These are phyloP conservation scores for Jamesozyma piceae DNA, from an alignment of 805 yeast species.

Conservation along the genomic window DNA sequence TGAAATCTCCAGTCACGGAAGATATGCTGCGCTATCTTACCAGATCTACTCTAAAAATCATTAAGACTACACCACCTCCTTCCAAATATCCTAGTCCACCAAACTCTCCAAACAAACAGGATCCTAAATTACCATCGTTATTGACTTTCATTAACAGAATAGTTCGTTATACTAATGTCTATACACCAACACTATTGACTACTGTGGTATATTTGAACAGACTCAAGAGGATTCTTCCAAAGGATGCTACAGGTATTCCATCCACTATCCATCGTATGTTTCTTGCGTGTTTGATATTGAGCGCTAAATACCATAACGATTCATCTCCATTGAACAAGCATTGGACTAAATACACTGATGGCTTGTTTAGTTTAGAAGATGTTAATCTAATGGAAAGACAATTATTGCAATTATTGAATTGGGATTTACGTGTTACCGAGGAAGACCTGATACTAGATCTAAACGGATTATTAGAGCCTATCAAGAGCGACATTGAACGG, in stretches of 20 bases:
- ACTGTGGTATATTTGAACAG: conserved; percentile 58
- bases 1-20: conserved; percentile 56
- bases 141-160: conserved; percentile 61
- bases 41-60: conserved; percentile 52
- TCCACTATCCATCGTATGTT: conserved; percentile 72
- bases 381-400: conserved; percentile 76
- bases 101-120: conserved; percentile 7
- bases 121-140: conserved; percentile 44
- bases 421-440: conserved; percentile 59
- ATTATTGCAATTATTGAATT: conserved; percentile 52
- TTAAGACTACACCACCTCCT: conserved; percentile 35
- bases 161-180: conserved; percentile 66
- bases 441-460: conserved; percentile 58
- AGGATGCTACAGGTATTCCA: conserved; percentile 64
- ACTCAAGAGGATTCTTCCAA: conserved; percentile 49
- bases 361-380: conserved; percentile 55
- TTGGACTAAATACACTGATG: conserved; percentile 73
- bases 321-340: conserved; percentile 69
- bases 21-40: conserved; percentile 64
- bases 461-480: conserved; percentile 58
- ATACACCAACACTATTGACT: conserved; percentile 66
- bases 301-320: conserved; percentile 68
- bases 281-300: conserved; percentile 61
- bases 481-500: conserved; percentile 21
- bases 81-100: conserved; percentile 28